Base-by-base conservation (phyloP, 257 asterid genomes). In the Asclepias syriaca region DNA sequence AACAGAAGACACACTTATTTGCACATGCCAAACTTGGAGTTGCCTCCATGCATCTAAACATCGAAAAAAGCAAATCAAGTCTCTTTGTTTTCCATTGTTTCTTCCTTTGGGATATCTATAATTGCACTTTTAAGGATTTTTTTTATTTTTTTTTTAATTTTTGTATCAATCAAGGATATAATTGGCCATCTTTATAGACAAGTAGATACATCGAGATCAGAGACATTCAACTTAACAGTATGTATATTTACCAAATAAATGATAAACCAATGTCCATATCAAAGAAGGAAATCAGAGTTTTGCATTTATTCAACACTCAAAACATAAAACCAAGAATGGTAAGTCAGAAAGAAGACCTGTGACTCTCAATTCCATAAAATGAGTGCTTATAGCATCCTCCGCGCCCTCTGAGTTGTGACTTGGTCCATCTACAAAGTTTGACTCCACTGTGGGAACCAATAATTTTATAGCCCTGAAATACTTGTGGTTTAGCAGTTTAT, bases 1-100 rank as follows among this genome's bases (percentile, higher is more conserved):
- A 95, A 76, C 99, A 95, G 81, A 95, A 94, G 58, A 95, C 96
- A 48, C 99, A 95, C 83, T 95, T 95, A 81, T 95, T 95, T 6
- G 99, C 99, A 77, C 99, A 95, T 73, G 99, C 99, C 82, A 95
- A 88, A 80, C 99, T 95, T 69, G 99, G 99, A 71, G 99, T 95
- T 64, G 99, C 87, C 88, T 95, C 99, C 99, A 92, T 95, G 88
- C 99, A 94, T 88, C 99, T 94, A 71, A 27, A 81, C 77, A 67
- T 34, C 34, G 50, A 3, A 29, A 29, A 63, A 63, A 6, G 49
- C 24, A 59, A 63, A 56, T 29, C 34, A 29, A 16, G 27, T 3
- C 15, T 49, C 27, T 40, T 65, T 9, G 29, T 39, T 37, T 18
- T 8, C 32, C 3, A n/a, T 8, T n/a, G 27, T n/a, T 21, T 54